phyloP scores from a whole-genome alignment of 148 eudicot genomes.

The Chenopodium berlandieri region DNA sequence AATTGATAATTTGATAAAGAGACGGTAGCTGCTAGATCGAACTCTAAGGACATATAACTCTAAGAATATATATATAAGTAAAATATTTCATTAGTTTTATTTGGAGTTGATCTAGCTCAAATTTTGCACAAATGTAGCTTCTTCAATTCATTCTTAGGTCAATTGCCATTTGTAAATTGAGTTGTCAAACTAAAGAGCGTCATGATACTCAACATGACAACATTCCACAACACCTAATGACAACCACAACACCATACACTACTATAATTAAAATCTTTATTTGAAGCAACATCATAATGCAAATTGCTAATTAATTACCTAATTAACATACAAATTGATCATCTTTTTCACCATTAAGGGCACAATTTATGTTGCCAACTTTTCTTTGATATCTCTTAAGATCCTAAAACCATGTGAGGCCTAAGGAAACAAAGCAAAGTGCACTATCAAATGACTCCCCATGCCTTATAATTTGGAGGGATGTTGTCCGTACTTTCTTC shows the following conservation, averaged over 20 bases:
- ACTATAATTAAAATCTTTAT: not conserved
- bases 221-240: not conserved
- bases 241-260: not conserved
- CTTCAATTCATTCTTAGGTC: no score
- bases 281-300: not conserved
- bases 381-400: not conserved
- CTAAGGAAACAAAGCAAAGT: conserved; percentile 21
- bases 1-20: no score
- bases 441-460: conserved; percentile 11
- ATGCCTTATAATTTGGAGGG: conserved; percentile 5
- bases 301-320: not conserved
- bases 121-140: no score
- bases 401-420: conserved; percentile 18
- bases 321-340: not conserved
- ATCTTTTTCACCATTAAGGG: not conserved
- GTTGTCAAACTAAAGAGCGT: no score
- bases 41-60: no score
- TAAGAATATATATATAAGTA: no score
- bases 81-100: no score
- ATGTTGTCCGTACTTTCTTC: not conserved
- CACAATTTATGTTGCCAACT: not conserved
- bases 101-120: no score
- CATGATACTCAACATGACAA: not conserved
- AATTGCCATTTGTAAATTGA: no score
- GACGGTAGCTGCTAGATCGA: no score